phyloP scores from a whole-genome alignment of 1,139 yeast species.

The Spencermartinsiella ligniputridi region DNA sequence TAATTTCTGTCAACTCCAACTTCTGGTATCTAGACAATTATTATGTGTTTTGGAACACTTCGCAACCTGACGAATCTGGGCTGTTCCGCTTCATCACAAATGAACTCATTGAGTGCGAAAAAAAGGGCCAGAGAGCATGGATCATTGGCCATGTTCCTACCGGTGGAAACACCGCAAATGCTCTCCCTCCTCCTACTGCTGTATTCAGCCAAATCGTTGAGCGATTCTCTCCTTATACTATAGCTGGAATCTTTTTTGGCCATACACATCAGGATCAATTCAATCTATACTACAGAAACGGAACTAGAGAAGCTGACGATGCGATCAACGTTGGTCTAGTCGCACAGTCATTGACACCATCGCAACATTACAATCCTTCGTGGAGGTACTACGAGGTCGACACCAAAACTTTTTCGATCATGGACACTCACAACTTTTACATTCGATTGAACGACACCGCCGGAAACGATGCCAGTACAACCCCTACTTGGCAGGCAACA shows the following conservation, averaged over 20 bases:
- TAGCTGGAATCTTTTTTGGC: constrained; percentile 66
- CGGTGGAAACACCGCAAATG: constrained; percentile 43
- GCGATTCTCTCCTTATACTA: constrained; percentile 62
- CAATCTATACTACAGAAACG: constrained; percentile 46
- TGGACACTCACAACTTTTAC: constrained; percentile 56
- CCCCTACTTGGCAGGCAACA: constrained; percentile 26
- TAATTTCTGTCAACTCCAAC: constrained; percentile 63
- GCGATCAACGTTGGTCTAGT: constrained; percentile 61
- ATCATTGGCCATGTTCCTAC: constrained; percentile 65
- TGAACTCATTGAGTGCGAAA: constrained; percentile 57
- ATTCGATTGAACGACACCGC: constrained; percentile 36
- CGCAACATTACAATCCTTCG: constrained; percentile 54
- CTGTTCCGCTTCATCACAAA: constrained; percentile 57
- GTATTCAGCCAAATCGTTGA: constrained; percentile 55
- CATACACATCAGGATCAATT: constrained; percentile 72
- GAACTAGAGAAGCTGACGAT: constrained; percentile 36
- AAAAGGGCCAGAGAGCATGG: constrained; percentile 61
- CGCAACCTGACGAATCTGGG: constrained; percentile 57
- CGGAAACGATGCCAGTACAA: constrained; percentile 28
- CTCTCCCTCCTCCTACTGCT: constrained; percentile 58
- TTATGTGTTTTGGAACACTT: constrained; percentile 55
- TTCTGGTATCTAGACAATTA: constrained; percentile 60
- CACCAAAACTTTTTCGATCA: constrained; percentile 53
- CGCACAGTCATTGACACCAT: constrained; percentile 62
- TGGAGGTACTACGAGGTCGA: constrained; percentile 74